Evolutionary conservation across 2,329 filamentous ascomycete species (phyloP), one percentile per base, ranked within the genome.

Genomic region (Bipolaris gigantea): DNA sequence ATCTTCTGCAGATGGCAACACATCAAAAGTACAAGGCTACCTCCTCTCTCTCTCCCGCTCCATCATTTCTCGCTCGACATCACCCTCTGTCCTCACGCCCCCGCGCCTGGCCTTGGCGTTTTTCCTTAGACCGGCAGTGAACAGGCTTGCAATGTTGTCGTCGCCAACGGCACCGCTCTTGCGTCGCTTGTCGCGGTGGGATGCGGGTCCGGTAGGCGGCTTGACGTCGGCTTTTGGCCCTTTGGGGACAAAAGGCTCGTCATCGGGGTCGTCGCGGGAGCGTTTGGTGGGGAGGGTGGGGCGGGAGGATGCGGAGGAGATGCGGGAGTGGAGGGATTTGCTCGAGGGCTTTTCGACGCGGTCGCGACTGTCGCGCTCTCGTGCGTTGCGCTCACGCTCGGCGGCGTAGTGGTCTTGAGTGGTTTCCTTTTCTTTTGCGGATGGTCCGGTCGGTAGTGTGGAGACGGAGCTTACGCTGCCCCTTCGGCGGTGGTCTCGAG

Each of bases 391-490:
- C 67, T 89, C 87, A 19, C 88, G 84, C 72, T 90, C 88, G 0
- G 86, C 77, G 1, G 87, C 87, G 71, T 89, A 87, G n/a, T 84
- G 80, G 60, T 89, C 85, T 51, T 67, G 65, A 11, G 60, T 27
- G 1, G 23, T 46, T 33, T 39, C 43, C 27, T 47, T 52, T 33
- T 52, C 48, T 13, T 43, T 42, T 1, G 61, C 56, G 9, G 64
- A 40, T 10, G 62, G 50, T 5, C 62, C 61, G 11, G 56, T 53
- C 5, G 70, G 58, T 4, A 61, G 59, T 13, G 56, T 51, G 11
- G 64, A 55, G 6, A 44, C 25, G 2, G 63, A 62, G 11, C 56
- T 58, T 2, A 40, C 56, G 38, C 62, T 69, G 39, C 49, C 59
- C 49, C 59, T 67, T 16, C 64, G 51, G n/a, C 59, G 57, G 32